Evolutionary conservation across 345 rosid genomes (phyloP).

Genomic region (Raphanus sativus): DNA sequence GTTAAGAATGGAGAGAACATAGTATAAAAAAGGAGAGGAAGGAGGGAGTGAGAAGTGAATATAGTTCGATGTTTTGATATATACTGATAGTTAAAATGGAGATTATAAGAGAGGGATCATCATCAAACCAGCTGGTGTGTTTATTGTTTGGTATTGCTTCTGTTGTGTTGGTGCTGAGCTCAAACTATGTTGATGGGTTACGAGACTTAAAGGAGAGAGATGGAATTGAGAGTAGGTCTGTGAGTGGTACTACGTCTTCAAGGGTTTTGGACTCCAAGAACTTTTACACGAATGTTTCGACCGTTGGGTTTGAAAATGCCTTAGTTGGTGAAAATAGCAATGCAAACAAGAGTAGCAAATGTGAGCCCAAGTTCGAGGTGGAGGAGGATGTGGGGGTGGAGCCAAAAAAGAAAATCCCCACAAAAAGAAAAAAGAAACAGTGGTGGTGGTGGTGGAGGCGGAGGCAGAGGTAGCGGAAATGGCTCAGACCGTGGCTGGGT

Average conservation of each 20-base stretch:
- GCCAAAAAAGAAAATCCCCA: neutral
- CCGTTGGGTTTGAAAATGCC: conserved; percentile 19
- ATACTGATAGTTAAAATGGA: conserved; percentile 19
- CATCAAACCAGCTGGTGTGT: neutral
- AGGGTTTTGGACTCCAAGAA: conserved; percentile 4
- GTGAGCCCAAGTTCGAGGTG: conserved; percentile 14
- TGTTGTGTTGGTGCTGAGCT: conserved; percentile 26
- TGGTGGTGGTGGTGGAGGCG: conserved; percentile 34
- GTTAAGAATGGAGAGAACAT: conserved; percentile 9
- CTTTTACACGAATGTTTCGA: neutral
- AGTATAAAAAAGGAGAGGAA: conserved; percentile 26
- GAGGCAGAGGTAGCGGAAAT: neutral
- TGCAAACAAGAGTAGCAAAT: conserved; percentile 25
- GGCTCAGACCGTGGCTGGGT: neutral
- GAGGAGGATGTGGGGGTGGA: conserved; percentile 23
- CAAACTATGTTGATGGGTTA: conserved; percentile 39
- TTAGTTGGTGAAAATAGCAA: conserved; percentile 26
- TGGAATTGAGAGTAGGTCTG: conserved; percentile 10
- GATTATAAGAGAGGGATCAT: conserved; percentile 20
- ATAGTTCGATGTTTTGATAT: conserved; percentile 22
- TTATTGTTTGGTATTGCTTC: conserved; percentile 23
- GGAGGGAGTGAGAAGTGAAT: conserved; percentile 5
- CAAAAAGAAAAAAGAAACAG: neutral
- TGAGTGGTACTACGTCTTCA: conserved; percentile 15
- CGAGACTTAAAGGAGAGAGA: conserved; percentile 34